phyloP scores from a whole-genome alignment of 495 filamentous ascomycete genomes.

The Mytilinidion resinicola region DNA sequence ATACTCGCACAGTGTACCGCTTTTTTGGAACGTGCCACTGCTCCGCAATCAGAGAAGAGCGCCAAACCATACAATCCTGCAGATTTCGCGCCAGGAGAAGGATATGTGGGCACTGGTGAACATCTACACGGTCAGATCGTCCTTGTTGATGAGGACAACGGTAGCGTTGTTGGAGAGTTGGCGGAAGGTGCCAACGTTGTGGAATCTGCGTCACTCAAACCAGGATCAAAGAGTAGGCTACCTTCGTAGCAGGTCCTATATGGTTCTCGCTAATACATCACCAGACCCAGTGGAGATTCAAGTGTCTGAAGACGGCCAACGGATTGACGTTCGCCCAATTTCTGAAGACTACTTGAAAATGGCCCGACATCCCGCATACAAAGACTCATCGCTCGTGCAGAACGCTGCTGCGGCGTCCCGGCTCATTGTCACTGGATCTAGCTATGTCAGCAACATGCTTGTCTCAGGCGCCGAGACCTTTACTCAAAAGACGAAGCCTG shows the following conservation, averaged over 20 bases:
- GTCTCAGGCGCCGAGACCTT: constrained; percentile 72
- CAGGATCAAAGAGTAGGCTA: constrained; percentile 76
- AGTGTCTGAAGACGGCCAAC: constrained; percentile 66
- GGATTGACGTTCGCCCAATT: constrained; percentile 67
- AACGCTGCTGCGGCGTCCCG: constrained; percentile 86
- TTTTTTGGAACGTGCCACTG: constrained; percentile 66
- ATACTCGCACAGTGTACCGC: constrained; percentile 94
- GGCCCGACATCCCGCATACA: constrained; percentile 82
- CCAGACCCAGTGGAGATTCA: constrained; percentile 87
- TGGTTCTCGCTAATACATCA: constrained; percentile 1
- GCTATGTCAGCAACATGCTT: constrained; percentile 69
- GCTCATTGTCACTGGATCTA: constrained; percentile 81
- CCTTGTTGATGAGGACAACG: constrained; percentile 89
- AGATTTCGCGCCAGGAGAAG: constrained; percentile 71
- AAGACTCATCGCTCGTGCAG: constrained; percentile 77
- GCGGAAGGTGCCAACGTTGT: constrained; percentile 73
- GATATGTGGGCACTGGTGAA: constrained; percentile 48
- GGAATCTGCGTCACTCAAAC: constrained; percentile 63
- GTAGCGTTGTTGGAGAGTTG: constrained; percentile 88
- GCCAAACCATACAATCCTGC: constrained; percentile 68
- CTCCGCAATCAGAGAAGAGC: constrained; percentile 41
- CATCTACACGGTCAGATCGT: constrained; percentile 67
- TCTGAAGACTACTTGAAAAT: constrained; percentile 74
- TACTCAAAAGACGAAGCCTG: constrained; percentile 69
- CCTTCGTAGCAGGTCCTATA: constrained; percentile 11